These are phyloP conservation scores for Russula virescens DNA, from an alignment of 768 basidiomycete species.

Conservation along the genomic window DNA sequence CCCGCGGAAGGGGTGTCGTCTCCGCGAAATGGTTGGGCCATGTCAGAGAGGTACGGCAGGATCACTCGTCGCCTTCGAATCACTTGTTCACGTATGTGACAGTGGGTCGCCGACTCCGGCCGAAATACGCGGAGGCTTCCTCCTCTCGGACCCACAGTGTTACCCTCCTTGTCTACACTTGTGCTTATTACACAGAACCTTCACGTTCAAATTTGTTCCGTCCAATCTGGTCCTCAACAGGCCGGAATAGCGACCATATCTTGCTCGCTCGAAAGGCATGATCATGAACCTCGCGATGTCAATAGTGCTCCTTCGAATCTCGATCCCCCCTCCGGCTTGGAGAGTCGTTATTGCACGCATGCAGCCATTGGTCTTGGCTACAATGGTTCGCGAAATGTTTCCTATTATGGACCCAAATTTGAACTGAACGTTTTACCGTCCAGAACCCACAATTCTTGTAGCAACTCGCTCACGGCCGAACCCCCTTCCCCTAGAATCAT, in stretches of 20 bases:
- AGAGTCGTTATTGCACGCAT: slow-evolving; percentile 14
- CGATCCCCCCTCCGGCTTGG: neutral
- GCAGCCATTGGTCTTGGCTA: slow-evolving; percentile 23
- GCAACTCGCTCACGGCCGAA: slow-evolving; percentile 22
- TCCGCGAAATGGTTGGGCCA: slow-evolving; percentile 55
- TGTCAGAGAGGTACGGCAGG: slow-evolving; percentile 49
- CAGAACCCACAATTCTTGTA: slow-evolving; percentile 22
- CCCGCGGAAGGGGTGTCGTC: slow-evolving; percentile 52
- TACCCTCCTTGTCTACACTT: slow-evolving; percentile 16
- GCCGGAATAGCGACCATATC: slow-evolving; percentile 7
- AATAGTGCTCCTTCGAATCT: neutral
- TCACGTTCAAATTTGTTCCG: slow-evolving; percentile 14
- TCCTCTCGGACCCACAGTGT: slow-evolving; percentile 20
- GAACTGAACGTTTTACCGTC: neutral
- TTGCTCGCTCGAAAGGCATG: slow-evolving; percentile 22
- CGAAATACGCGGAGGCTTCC: slow-evolving; percentile 19
- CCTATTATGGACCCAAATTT: neutral
- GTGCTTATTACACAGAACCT: slow-evolving; percentile 20
- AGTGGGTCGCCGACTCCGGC: slow-evolving; percentile 17
- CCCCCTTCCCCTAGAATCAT: neutral
- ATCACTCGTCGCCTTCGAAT: neutral
- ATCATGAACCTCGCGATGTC: slow-evolving; percentile 14
- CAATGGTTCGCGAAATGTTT: slow-evolving; percentile 11
- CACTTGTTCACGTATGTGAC: neutral
- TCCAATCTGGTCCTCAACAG: neutral